phyloP scores from a whole-genome alignment of 352 stramenopile genomes.

The Phytophthora brassicae region DNA sequence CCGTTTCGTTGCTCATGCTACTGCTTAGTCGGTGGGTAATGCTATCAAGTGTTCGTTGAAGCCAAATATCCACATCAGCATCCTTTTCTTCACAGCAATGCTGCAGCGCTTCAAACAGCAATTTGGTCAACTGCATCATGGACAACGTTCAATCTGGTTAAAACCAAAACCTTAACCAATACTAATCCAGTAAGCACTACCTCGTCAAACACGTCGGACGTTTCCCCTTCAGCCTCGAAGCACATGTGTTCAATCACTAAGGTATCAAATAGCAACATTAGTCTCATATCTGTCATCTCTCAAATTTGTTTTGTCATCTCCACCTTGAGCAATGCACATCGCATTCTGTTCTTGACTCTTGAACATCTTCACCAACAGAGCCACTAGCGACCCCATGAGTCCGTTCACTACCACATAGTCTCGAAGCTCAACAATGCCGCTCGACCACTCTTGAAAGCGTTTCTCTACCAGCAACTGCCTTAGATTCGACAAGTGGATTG shows the following conservation, averaged over 20 bases:
- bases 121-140: slow-evolving; percentile 14
- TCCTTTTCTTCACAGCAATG: slow-evolving; percentile 22
- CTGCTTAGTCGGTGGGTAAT: slow-evolving; percentile 23
- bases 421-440: slow-evolving; percentile 20
- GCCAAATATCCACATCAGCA: slow-evolving; percentile 13
- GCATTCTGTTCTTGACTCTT: slow-evolving; percentile 13
- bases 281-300: background rate
- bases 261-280: slow-evolving; percentile 1
- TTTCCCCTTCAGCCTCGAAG: slow-evolving; percentile 23
- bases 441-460: slow-evolving; percentile 19
- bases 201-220: slow-evolving; percentile 28
- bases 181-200: slow-evolving; percentile 5
- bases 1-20: slow-evolving; percentile 19
- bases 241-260: slow-evolving; percentile 33
- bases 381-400: slow-evolving; percentile 11
- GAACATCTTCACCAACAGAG: slow-evolving; percentile 22
- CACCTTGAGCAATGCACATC: slow-evolving; percentile 29
- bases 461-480: slow-evolving; percentile 22
- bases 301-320: background rate
- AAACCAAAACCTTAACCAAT: background rate
- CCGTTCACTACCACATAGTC: slow-evolving; percentile 16
- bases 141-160: background rate
- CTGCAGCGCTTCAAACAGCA: slow-evolving; percentile 18
- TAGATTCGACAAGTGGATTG: slow-evolving; percentile 23
- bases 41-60: slow-evolving; percentile 24